Evolutionary conservation across 2,329 filamentous ascomycete genomes (phyloP), one percentile per base, ranked within the genome.

Genomic region (Canariomyces notabilis): DNA sequence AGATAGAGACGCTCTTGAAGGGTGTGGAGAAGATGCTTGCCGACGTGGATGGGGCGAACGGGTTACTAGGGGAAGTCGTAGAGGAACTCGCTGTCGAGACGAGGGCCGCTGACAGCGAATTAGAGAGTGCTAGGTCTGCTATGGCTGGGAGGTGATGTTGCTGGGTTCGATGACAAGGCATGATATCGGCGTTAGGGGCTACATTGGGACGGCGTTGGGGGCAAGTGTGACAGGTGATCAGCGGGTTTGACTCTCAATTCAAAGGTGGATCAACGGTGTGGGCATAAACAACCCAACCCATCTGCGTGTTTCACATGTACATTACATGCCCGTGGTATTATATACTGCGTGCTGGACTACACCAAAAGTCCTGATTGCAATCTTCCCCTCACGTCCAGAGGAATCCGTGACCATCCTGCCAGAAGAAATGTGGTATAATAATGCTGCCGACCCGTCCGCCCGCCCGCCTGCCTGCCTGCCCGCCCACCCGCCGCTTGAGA

Each of bases 41-140:
- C 34, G 80, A 83, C 59, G 67, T 82, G 31, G 71, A 72, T 44
- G 69, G 67, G 4, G 79, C 79, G 2, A 76, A 73, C 50, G 67
- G 56, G 35, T 67, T 74, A 47, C 64, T 80, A 44, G 68, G 64
- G 11, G 68, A 61, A 16, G 65, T 78, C 4, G 71, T 67, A 6
- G 69, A 67, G 14, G 72, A 75, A 44, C 56, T 81, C 19, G 75
- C 72, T 3, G 59, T 57, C 15, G 77, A 80, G 67, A 71, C 74
- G 36, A 64, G 75, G 49, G 62, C 62, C 2, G 68, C 69, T 3
- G 70, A 73, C 52, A 59, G 59, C 12, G 67, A 70, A 46, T 69
- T 74, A 62, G 42, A 52, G 29, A 55, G 51, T n/a, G 49, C 49
- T 26, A 56, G 42, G 51, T 44, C 48, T 16, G 58, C 42, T 48